These are phyloP conservation scores for Takashimella tepidaria DNA, from an alignment of 1,284 basidiomycete genomes.

Conservation along the genomic window DNA sequence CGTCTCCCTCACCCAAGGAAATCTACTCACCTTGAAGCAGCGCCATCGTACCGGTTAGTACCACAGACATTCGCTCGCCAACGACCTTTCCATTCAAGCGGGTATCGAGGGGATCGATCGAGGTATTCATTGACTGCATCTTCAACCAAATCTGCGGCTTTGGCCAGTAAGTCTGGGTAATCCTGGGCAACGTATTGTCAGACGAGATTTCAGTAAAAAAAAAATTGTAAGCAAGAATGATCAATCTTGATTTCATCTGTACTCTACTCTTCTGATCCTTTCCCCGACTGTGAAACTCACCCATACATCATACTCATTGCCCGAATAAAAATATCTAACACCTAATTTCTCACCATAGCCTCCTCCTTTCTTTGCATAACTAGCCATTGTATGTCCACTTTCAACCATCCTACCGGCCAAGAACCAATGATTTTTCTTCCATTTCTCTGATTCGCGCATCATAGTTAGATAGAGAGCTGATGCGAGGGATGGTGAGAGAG, in stretches of 20 bases:
- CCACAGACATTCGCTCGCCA: constrained; percentile 91
- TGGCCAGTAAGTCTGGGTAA: constrained; percentile 69
- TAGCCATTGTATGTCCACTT: constrained; percentile 69
- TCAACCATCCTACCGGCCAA: constrained; percentile 42
- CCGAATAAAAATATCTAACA: constrained; percentile 30
- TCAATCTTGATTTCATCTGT: too few relatives aligned
- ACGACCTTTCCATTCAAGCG: constrained; percentile 65
- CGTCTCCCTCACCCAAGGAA: background rate
- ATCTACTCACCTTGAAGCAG: constrained; percentile 55
- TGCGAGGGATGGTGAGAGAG: constrained; percentile 53
- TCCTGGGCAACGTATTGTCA: too few relatives aligned
- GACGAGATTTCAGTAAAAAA: too few relatives aligned
- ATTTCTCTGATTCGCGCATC: constrained; percentile 39
- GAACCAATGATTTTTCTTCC: constrained; percentile 38
- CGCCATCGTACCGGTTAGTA: constrained; percentile 80
- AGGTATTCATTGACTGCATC: constrained; percentile 70
- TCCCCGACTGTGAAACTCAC: constrained; percentile 3
- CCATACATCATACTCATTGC: constrained; percentile 12
- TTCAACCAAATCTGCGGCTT: constrained; percentile 72
- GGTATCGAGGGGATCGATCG: constrained; percentile 57
- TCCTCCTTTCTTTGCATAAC: constrained; percentile 57
- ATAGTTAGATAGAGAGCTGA: constrained; percentile 59
- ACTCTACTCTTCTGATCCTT: constrained; percentile 7
- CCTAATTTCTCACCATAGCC: constrained; percentile 14
- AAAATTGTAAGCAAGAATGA: too few relatives aligned